phyloP scores from a whole-genome alignment of 805 yeast genomes.

The Cyberlindnera euphorbiiphila region DNA sequence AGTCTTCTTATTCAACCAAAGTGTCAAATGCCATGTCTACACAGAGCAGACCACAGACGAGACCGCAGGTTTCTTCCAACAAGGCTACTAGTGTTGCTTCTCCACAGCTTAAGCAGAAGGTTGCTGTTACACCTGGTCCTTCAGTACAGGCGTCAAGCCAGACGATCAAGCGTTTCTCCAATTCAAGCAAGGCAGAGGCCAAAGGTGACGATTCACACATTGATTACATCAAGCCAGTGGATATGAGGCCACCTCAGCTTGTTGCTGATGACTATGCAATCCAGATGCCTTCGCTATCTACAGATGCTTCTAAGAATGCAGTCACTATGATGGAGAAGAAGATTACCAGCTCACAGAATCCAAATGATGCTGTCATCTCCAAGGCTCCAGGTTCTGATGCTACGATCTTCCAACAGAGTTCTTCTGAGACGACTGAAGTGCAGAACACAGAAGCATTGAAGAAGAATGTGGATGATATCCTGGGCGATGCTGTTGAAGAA shows the following conservation, averaged over 20 bases:
- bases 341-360: constrained; percentile 10
- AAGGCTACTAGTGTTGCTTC: neutral
- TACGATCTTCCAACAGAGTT: constrained; percentile 23
- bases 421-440: constrained; percentile 13
- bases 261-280: constrained; percentile 46
- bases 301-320: constrained; percentile 41
- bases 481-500: constrained; percentile 11
- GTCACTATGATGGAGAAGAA: constrained; percentile 29
- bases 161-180: constrained; percentile 17
- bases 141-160: constrained; percentile 1
- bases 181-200: constrained; percentile 31
- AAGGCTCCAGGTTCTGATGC: constrained; percentile 27
- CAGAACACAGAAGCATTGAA: constrained; percentile 17
- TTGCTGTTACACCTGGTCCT: too few relatives aligned
- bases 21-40: constrained; percentile 17
- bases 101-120: neutral
- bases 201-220: constrained; percentile 58
- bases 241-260: constrained; percentile 35
- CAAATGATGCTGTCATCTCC: constrained; percentile 21
- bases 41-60: constrained; percentile 8
- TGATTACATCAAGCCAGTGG: constrained; percentile 44
- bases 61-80: constrained; percentile 2
- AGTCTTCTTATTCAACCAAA: constrained; percentile 16
- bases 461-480: constrained; percentile 9
- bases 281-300: constrained; percentile 41